Evolutionary conservation across 805 yeast species (phyloP), one percentile per base, ranked within the genome.

Genomic region (Candida fluviatilis): DNA sequence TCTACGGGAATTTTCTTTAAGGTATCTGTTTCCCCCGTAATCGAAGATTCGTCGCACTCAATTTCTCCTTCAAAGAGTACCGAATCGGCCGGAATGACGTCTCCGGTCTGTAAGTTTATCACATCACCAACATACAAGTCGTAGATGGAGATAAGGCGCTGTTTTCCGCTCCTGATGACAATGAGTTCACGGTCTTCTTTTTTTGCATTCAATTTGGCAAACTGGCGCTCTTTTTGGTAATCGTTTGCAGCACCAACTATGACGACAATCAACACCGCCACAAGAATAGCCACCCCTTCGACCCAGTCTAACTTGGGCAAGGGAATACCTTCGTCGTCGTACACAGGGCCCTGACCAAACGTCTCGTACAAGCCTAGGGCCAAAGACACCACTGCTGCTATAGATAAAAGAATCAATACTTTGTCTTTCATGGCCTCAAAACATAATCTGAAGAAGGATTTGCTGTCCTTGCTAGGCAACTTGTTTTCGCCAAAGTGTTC

Each of bases 261-360:
- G 4, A 91, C 96, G 24, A 93, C 98, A 42, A 93, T 91, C 4
- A 78, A 52, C 17, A 93, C 85, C 15, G 99, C 99, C 3, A 84
- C 84, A 49, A 93, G 76, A 55, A 93, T 93, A 29, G 99, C 99
- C 27, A 90, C 95, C 50, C 99, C 99, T 68, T 93, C 99, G 34
- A 95, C 96, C 97, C 98, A 93, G 52, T 91, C 96, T 23, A 93
- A 95, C 51, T 80, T 77, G 13, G 97, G 96, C 39, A 80, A 59
- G 15, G 78, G 69, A 16, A 78, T 71, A 18, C 96, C 95, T 46
- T 87, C 86, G 4, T 75, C 79, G 58, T 91, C 96, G 50, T 75
- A 76, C 54, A 78, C 79, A 0, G 86, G 71, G 0, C 83, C 89
- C 47, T 84, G 85, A 30, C 95, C 96, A 64, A 89, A 84, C 2